phyloP scores from a whole-genome alignment of 768 basidiomycete genomes.

The Lentinula sp. region DNA sequence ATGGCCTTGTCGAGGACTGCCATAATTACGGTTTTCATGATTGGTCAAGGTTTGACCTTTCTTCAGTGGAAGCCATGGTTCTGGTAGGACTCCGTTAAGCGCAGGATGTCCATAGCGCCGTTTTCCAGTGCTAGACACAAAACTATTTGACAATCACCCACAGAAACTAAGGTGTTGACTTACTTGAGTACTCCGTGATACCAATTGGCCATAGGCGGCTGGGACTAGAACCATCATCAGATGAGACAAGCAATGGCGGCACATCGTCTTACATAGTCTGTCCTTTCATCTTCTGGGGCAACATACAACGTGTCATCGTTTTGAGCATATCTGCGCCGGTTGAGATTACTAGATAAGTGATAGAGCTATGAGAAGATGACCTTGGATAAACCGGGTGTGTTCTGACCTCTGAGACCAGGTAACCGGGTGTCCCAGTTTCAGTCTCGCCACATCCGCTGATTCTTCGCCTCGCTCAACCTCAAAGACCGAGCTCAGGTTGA shows the following conservation, averaged over 20 bases:
- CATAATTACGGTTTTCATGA: slow-evolving; percentile 27
- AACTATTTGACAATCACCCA: slow-evolving; percentile 6
- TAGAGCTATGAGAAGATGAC: not conserved
- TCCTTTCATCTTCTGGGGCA: slow-evolving; percentile 88
- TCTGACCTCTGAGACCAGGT: slow-evolving; percentile 82
- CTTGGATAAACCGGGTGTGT: not conserved
- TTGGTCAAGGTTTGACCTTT: slow-evolving; percentile 76
- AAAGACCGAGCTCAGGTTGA: slow-evolving; percentile 79
- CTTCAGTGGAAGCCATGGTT: slow-evolving; percentile 91
- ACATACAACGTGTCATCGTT: slow-evolving; percentile 95
- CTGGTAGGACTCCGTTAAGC: slow-evolving; percentile 85
- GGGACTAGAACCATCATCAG: slow-evolving; percentile 49
- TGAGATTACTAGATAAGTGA: slow-evolving; percentile 58
- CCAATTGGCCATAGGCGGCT: slow-evolving; percentile 96
- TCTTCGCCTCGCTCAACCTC: slow-evolving; percentile 91
- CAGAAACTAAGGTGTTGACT: slow-evolving; percentile 10
- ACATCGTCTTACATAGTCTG: slow-evolving; percentile 66
- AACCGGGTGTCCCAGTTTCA: slow-evolving; percentile 82
- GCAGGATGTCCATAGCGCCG: slow-evolving; percentile 94
- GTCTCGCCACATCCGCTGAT: slow-evolving; percentile 66
- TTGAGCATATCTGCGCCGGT: slow-evolving; percentile 81
- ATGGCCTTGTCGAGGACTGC: slow-evolving; percentile 27
- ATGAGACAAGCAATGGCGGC: not conserved
- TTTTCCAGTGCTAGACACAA: slow-evolving; percentile 71
- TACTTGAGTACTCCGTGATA: slow-evolving; percentile 91